Conservation (phyloP, 768 basidiomycete species). For the Zangia roseola region DNA sequence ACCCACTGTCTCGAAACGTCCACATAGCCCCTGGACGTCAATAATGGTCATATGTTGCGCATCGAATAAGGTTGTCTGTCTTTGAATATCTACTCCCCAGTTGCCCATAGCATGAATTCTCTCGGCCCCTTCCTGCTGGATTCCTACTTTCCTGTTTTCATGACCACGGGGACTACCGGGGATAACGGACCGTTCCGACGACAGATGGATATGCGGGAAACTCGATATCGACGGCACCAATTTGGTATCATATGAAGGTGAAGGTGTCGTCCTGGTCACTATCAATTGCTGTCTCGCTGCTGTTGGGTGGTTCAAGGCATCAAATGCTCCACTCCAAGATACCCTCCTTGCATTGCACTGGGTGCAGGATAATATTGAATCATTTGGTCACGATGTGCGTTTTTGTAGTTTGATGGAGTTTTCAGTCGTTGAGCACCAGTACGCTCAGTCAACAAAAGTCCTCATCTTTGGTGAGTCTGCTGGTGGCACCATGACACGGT, state of each 20-base stretch:
- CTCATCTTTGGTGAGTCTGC: conserved; percentile 22
- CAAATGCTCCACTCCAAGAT: conserved; percentile 31
- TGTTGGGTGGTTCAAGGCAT: conserved; percentile 25
- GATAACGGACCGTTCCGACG: conserved; percentile 20
- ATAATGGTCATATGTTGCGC: conserved; percentile 8
- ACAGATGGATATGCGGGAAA: conserved; percentile 18
- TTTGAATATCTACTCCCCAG: conserved; percentile 20
- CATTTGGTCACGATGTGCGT: conserved; percentile 38
- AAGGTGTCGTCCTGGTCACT: conserved; percentile 25
- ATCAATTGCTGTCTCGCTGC: conserved; percentile 22
- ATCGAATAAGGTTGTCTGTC: conserved; percentile 19
- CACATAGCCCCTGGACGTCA: conserved; percentile 12
- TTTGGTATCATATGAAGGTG: conserved; percentile 24
- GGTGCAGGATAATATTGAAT: conserved; percentile 34
- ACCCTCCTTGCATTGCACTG: conserved; percentile 34
- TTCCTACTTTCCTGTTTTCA: no score
- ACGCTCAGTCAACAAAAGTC: conserved; percentile 11
- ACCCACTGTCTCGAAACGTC: background rate
- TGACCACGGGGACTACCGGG: no score
- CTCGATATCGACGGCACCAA: conserved; percentile 23
- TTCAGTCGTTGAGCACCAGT: background rate
- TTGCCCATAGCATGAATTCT: background rate
- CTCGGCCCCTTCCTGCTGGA: no score
- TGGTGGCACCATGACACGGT: conserved; percentile 18
- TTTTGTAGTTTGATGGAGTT: background rate